These are phyloP conservation scores for Dillenia suffruticosa DNA, from an alignment of 164 flowering plant species.

Conservation along the genomic window DNA sequence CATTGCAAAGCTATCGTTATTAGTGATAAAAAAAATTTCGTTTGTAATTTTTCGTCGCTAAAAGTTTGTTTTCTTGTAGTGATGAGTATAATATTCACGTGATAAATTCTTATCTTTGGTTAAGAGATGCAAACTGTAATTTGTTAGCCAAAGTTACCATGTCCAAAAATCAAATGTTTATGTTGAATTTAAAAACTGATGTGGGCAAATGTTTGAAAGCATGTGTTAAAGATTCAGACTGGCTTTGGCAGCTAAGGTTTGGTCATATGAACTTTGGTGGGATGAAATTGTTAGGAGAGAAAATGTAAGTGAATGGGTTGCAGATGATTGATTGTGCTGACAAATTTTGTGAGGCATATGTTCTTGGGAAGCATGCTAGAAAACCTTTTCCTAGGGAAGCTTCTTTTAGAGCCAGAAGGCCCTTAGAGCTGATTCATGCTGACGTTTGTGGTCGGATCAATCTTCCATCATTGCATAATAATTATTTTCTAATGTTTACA, in stretches of 20 bases:
- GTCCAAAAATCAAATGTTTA: background rate
- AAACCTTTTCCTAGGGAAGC: slow-evolving; percentile 1
- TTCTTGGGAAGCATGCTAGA: slow-evolving; percentile 1
- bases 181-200: background rate
- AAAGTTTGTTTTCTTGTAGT: no score
- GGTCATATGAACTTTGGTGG: slow-evolving; percentile 2
- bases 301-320: background rate
- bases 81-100: slow-evolving; percentile 1
- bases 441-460: slow-evolving; percentile 10
- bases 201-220: background rate
- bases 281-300: background rate
- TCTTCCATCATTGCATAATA: background rate
- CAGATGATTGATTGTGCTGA: background rate
- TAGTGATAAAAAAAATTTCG: no score
- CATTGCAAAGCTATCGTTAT: no score
- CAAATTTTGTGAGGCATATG: slow-evolving; percentile 5
- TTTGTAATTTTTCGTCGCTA: no score
- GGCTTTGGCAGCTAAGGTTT: slow-evolving; percentile 4
- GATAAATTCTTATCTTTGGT: background rate
- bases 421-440: slow-evolving; percentile 1
- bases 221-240: background rate
- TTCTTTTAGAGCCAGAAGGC: background rate
- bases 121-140: background rate
- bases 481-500: slow-evolving; percentile 9
- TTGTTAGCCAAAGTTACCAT: background rate